Evolutionary conservation across 139 green algal genomes (phyloP).

Genomic region (Closterium sp.): DNA sequence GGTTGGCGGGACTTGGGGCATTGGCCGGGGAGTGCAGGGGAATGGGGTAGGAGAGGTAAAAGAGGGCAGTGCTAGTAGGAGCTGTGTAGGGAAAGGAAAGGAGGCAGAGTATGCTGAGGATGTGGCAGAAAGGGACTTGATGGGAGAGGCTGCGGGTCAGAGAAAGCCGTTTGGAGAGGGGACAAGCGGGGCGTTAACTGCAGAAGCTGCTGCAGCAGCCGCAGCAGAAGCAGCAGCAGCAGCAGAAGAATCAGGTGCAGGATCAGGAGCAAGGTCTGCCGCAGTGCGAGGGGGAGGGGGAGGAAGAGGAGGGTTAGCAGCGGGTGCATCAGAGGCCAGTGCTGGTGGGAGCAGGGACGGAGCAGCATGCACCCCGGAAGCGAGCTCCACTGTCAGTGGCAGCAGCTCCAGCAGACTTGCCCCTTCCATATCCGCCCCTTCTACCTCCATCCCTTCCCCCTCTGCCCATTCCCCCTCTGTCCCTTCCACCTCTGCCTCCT

Average conservation of each 20-base stretch:
- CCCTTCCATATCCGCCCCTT: too few relatives aligned
- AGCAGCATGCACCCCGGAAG: not conserved
- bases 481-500: not conserved
- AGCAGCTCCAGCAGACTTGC: not conserved
- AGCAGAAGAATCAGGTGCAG: too few relatives aligned
- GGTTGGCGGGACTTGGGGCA: too few relatives aligned
- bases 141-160: not conserved
- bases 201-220: too few relatives aligned
- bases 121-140: too few relatives aligned
- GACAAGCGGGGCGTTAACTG: not conserved
- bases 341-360: not conserved
- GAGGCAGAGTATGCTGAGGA: too few relatives aligned
- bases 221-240: too few relatives aligned
- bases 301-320: not conserved
- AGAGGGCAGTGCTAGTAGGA: too few relatives aligned
- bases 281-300: too few relatives aligned
- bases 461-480: too few relatives aligned
- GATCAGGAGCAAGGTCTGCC: not conserved
- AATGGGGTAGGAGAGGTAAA: not conserved
- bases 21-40: not conserved
- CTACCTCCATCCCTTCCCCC: too few relatives aligned
- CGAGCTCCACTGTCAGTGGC: not conserved
- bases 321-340: not conserved
- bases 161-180: not conserved
- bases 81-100: too few relatives aligned